Evolutionary conservation across 2,329 filamentous ascomycete species (phyloP).

Genomic region (Elsinoe batatas): DNA sequence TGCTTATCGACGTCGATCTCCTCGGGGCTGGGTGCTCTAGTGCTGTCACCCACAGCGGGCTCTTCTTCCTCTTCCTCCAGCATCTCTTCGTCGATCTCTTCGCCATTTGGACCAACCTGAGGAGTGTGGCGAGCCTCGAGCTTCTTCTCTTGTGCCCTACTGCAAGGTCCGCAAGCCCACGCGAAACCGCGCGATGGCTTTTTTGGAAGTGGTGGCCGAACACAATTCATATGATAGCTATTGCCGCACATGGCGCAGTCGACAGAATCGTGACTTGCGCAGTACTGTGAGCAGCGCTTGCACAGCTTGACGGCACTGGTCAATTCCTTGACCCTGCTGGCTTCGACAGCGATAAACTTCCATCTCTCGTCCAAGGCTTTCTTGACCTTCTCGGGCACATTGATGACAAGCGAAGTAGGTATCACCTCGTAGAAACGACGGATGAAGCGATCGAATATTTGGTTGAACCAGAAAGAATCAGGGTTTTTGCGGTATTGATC

Average conservation of each 20-base stretch:
- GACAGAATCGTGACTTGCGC: constrained; percentile 88
- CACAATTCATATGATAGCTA: constrained; percentile 98
- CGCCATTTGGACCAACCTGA: constrained; percentile 46
- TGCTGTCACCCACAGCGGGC: constrained; percentile 47
- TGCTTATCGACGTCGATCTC: constrained; percentile 49
- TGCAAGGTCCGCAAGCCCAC: constrained; percentile 95
- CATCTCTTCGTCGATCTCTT: constrained; percentile 54
- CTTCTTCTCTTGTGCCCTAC: constrained; percentile 86
- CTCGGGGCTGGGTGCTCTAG: constrained; percentile 42
- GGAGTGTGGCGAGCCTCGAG: constrained; percentile 84
- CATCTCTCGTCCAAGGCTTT: constrained; percentile 91
- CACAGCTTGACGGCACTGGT: constrained; percentile 93
- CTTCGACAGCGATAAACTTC: constrained; percentile 92
- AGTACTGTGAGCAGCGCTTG: constrained; percentile 85
- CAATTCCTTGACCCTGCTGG: constrained; percentile 85
- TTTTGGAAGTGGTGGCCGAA: constrained; percentile 81
- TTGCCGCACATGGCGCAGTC: constrained; percentile 91
- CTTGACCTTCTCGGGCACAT: constrained; percentile 90
- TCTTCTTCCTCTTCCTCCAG: constrained; percentile 63
- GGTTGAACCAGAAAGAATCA: constrained; percentile 94
- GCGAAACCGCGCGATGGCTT: constrained; percentile 96
- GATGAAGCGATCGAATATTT: constrained; percentile 96
- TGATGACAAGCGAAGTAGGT: constrained; percentile 83
- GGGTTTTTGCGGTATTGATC: constrained; percentile 75
- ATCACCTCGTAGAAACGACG: constrained; percentile 97